Conservation (phyloP, 148 eudicot species). For the Polygonum maritimum region DNA sequence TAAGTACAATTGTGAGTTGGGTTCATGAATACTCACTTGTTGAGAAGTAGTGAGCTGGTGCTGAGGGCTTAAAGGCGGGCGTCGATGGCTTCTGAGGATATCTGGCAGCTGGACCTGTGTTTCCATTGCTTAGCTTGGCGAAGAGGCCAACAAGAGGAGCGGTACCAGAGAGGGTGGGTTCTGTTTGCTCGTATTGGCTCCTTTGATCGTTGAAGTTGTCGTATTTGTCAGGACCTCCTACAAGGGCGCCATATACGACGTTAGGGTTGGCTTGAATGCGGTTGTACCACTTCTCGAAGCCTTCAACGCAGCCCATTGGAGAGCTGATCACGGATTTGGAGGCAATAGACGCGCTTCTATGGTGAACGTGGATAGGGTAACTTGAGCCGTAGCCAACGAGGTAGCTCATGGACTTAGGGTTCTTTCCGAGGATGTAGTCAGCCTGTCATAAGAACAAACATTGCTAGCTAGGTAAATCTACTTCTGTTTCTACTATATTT, state of each 20-base stretch:
- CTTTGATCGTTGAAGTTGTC: conserved; percentile 57
- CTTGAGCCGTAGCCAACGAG: conserved; percentile 65
- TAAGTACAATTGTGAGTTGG: not conserved
- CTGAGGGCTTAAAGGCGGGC: conserved; percentile 5
- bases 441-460: conserved; percentile 27
- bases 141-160: conserved; percentile 87
- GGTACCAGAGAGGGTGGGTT: conserved; percentile 59
- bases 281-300: conserved; percentile 71
- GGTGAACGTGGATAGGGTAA: conserved; percentile 75
- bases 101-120: conserved; percentile 24
- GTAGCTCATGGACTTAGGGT: conserved; percentile 79
- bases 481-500: no score
- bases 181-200: conserved; percentile 65
- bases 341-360: conserved; percentile 72
- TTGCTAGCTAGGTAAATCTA: not conserved
- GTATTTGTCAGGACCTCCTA: conserved; percentile 59
- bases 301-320: conserved; percentile 54
- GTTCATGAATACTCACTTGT: conserved; percentile 15
- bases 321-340: conserved; percentile 30
- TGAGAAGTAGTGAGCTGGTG: conserved; percentile 6
- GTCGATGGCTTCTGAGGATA: not conserved
- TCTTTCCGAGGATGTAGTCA: conserved; percentile 81
- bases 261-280: conserved; percentile 49
- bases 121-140: conserved; percentile 37
- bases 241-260: conserved; percentile 55